Evolutionary conservation across 2,329 filamentous ascomycete species (phyloP).

Genomic region (Fusarium devonianum): DNA sequence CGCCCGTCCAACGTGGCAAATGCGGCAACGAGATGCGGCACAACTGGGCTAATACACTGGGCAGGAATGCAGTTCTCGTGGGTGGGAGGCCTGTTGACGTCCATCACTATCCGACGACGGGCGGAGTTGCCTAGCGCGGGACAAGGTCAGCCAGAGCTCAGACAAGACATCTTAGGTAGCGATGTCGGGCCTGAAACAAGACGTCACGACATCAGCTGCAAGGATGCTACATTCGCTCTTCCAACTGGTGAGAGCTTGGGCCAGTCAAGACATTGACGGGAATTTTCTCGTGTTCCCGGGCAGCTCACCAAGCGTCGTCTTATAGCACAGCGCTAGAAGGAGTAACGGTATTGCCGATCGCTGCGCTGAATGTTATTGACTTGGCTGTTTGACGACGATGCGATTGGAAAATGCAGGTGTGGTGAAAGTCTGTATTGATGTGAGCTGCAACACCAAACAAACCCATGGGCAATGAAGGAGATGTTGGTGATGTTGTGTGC

Average conservation of each 20-base stretch:
- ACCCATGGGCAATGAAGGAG: too few species aligned
- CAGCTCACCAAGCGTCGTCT: slow-evolving; percentile 6
- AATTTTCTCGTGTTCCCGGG: slow-evolving; percentile 23
- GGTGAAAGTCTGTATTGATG: too few species aligned
- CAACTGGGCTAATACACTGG: slow-evolving; percentile 1
- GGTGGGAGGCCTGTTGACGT: slow-evolving; percentile 11
- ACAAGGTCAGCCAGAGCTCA: slow-evolving; percentile 4
- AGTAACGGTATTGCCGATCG: not conserved
- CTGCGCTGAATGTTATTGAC: too few species aligned
- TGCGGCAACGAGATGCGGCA: slow-evolving; percentile 1
- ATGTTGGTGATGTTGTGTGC: too few species aligned
- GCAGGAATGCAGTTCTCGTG: slow-evolving; percentile 19
- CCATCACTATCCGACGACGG: slow-evolving; percentile 14
- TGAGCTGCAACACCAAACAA: too few species aligned
- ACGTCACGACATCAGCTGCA: slow-evolving; percentile 28
- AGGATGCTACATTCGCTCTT: slow-evolving; percentile 4
- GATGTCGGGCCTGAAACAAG: slow-evolving; percentile 31
- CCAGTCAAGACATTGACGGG: slow-evolving; percentile 20
- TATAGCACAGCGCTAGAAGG: slow-evolving; percentile 1
- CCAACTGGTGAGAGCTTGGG: not conserved
- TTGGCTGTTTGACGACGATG: too few species aligned
- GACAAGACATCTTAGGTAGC: slow-evolving; percentile 21
- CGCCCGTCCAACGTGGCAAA: not conserved
- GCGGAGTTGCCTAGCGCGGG: slow-evolving; percentile 18
- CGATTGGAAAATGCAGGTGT: too few species aligned